These are phyloP conservation scores for Neofusicoccum kwambonambiense DNA, from an alignment of 2,329 filamentous ascomycete genomes.

Conservation along the genomic window DNA sequence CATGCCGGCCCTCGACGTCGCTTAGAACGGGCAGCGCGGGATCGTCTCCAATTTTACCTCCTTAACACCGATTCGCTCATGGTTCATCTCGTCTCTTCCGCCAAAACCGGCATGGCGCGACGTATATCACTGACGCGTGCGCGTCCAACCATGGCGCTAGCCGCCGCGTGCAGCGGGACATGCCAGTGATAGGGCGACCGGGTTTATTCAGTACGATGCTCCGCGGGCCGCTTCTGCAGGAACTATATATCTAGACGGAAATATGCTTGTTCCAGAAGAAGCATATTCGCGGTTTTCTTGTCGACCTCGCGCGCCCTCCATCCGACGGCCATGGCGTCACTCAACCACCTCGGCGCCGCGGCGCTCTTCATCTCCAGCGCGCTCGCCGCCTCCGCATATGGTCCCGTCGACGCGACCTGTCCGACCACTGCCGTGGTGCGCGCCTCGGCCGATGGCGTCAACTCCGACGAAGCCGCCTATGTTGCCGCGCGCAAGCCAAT, in stretches of 20 bases:
- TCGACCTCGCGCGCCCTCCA: too few species aligned
- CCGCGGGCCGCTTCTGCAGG: not conserved
- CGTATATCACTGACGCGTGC: constrained; percentile 2
- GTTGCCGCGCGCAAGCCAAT: constrained; percentile 38
- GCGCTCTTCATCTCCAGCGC: constrained; percentile 7
- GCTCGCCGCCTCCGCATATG: constrained; percentile 28
- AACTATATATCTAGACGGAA: not conserved
- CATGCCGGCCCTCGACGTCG: not conserved
- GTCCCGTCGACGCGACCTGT: constrained; percentile 38
- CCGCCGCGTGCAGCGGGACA: not conserved
- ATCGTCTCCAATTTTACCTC: not conserved
- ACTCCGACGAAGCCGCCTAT: constrained; percentile 39
- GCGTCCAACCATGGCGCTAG: not conserved
- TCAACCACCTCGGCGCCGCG: not conserved
- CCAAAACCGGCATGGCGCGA: not conserved
- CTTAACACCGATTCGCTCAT: not conserved
- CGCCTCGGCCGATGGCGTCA: constrained; percentile 34
- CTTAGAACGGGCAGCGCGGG: not conserved
- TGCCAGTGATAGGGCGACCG: constrained; percentile 1
- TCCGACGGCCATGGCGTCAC: not conserved
- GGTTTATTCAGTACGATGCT: not conserved
- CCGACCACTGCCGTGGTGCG: constrained; percentile 41
- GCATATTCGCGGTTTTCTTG: not conserved
- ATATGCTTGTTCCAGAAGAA: not conserved
- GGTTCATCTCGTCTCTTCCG: not conserved